A percentile compares a stretch with the other conserved stretches of the same genome.
Conservation (phyloP, 805 yeast genomes). For the Metschnikowia orientalis region DNA sequence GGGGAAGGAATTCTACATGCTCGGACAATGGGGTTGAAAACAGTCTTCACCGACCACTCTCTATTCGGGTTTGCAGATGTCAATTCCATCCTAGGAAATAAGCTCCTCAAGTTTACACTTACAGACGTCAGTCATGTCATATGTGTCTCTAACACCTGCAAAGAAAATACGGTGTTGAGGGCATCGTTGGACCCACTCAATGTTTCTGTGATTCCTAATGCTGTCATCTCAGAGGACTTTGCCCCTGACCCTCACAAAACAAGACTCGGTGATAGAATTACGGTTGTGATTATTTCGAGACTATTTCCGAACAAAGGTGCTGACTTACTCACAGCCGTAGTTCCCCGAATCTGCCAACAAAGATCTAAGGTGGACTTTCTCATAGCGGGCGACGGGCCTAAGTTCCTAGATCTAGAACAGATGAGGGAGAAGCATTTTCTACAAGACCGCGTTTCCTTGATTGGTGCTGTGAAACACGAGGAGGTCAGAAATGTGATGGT, state of each 20-base stretch:
- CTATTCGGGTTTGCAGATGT: conserved; percentile 89
- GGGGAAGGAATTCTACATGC: conserved; percentile 93
- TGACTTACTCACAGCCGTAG: conserved; percentile 75
- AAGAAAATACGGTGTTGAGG: conserved; percentile 89
- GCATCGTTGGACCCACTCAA: conserved; percentile 73
- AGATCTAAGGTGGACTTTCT: conserved; percentile 67
- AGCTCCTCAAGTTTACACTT: conserved; percentile 73
- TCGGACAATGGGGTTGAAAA: conserved; percentile 83
- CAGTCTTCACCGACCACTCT: conserved; percentile 95
- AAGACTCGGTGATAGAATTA: conserved; percentile 36
- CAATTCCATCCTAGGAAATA: conserved; percentile 80
- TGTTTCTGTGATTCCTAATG: conserved; percentile 94
- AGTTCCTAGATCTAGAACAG: conserved; percentile 88
- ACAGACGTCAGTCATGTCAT: conserved; percentile 88
- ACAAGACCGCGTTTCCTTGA: conserved; percentile 80
- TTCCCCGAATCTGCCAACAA: conserved; percentile 72
- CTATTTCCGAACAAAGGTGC: conserved; percentile 96
- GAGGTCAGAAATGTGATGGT: conserved; percentile 91
- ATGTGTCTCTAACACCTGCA: conserved; percentile 95
- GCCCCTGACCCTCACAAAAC: conserved; percentile 37
- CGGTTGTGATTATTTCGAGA: conserved; percentile 87
- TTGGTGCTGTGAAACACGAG: conserved; percentile 89
- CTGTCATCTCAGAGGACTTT: conserved; percentile 83
- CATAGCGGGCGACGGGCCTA: conserved; percentile 97
- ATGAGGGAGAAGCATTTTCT: conserved; percentile 83